Conservation (phyloP, 2,329 filamentous ascomycete species). For the Cladophialophora chaetospira region DNA sequence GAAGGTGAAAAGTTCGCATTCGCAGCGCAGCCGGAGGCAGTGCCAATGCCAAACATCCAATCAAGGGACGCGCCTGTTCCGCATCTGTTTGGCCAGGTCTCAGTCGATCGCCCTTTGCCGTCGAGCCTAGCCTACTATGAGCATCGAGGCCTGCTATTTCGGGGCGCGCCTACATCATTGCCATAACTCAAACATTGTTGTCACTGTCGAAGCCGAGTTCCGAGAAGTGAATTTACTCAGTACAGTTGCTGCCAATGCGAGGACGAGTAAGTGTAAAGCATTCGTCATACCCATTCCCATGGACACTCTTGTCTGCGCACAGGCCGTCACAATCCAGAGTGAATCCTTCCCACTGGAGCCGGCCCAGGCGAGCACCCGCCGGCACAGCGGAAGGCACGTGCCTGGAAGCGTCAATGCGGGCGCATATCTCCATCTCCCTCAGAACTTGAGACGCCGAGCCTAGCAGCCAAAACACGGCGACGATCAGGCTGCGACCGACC, state of each 20-base stretch:
- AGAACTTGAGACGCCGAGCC: background rate
- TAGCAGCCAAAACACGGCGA: background rate
- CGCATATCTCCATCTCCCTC: too few species aligned
- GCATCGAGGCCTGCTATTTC: background rate
- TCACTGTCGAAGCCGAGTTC: too few species aligned
- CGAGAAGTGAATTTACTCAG: too few species aligned
- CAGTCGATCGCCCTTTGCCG: background rate
- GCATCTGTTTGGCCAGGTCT: slow-evolving; percentile 13
- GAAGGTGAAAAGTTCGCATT: background rate
- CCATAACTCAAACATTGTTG: too few species aligned
- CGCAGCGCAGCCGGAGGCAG: background rate
- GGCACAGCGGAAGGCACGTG: too few species aligned
- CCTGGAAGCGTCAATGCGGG: too few species aligned
- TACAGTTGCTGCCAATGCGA: too few species aligned
- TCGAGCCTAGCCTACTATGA: background rate
- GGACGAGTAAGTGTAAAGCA: too few species aligned
- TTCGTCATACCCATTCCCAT: too few species aligned
- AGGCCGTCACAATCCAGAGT: too few species aligned
- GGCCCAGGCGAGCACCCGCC: background rate
- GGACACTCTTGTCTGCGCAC: too few species aligned
- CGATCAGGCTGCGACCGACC: background rate
- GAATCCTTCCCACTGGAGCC: background rate
- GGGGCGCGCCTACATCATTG: background rate
- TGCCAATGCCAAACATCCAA: background rate
- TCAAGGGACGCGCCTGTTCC: background rate